Percentiles rank a stretch among this genome's conserved stretches.
Evolutionary conservation across 345 rosid species (phyloP).

Genomic region (Theobroma cacao): DNA sequence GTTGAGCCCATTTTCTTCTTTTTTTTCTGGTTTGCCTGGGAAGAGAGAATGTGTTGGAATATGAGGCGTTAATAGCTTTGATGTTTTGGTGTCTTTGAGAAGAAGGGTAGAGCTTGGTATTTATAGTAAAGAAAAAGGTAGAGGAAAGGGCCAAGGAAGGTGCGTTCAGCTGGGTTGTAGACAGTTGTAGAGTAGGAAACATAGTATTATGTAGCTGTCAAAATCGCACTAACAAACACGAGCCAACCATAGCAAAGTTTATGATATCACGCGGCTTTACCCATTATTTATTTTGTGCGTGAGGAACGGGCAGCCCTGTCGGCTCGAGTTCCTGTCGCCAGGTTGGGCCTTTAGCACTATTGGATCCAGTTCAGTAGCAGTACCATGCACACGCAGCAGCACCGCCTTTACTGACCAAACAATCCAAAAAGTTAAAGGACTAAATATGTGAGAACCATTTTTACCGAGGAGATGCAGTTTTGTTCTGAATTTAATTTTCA

Average conservation of each 20-base stretch:
- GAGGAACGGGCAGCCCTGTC: not conserved
- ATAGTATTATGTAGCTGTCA: not conserved
- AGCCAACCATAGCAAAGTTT: not conserved
- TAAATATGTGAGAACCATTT: not conserved
- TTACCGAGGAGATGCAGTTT: not conserved
- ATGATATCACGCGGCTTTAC: not conserved
- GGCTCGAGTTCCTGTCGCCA: not conserved
- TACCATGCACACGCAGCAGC: not conserved
- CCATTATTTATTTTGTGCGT: not conserved
- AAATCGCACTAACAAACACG: not conserved
- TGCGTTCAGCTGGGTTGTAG: not conserved
- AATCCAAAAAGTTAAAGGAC: not conserved
- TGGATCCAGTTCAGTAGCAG: not conserved
- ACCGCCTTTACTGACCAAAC: not conserved
- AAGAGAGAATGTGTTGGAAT: not conserved
- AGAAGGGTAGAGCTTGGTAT: not conserved
- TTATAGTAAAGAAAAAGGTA: not conserved
- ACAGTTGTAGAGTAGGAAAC: not conserved
- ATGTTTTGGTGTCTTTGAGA: not conserved
- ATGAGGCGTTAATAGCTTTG: not conserved
- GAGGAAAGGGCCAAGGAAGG: not conserved
- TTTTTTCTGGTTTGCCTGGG: not conserved
- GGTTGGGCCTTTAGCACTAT: not conserved
- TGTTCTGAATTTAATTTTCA: too few species aligned
- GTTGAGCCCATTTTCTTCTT: not conserved